Percentiles rank a stretch among this genome's conserved stretches.
Conservation (phyloP, 2,329 filamentous ascomycete species). For the Ilyonectria sp. region DNA sequence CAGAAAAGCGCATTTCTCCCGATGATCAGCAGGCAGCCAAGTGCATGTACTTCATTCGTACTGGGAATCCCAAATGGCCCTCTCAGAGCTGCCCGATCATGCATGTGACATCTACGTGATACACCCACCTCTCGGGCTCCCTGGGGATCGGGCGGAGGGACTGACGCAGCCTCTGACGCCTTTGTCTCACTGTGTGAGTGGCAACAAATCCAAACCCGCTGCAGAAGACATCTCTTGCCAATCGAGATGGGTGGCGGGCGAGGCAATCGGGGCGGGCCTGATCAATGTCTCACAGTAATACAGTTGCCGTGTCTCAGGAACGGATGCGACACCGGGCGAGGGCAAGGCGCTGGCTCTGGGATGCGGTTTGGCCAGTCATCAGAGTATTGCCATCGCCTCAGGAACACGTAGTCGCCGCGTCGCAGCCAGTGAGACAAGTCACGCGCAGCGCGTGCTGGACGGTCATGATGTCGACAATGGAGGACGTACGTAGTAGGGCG, state of each 20-base stretch:
- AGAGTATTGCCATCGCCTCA: neutral
- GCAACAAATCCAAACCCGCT: slow-evolving; percentile 7
- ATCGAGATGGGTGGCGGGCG: slow-evolving; percentile 1
- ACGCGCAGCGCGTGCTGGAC: neutral
- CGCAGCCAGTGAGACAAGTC: neutral
- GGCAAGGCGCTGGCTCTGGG: neutral
- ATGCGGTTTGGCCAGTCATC: neutral
- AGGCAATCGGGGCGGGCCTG: slow-evolving; percentile 2
- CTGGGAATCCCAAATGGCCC: neutral
- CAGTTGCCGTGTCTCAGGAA: slow-evolving; percentile 28
- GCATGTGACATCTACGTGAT: slow-evolving; percentile 24
- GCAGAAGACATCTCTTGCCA: slow-evolving; percentile 14
- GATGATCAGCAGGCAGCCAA: neutral
- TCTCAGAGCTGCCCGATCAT: slow-evolving; percentile 7
- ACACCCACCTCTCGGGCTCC: slow-evolving; percentile 15
- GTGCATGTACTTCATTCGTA: slow-evolving; percentile 4
- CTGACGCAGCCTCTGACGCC: slow-evolving; percentile 15
- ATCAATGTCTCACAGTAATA: slow-evolving; percentile 27
- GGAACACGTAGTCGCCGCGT: neutral
- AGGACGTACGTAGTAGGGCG: slow-evolving; percentile 4
- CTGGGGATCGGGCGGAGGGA: slow-evolving; percentile 14
- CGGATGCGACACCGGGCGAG: slow-evolving; percentile 21
- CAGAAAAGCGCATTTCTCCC: neutral
- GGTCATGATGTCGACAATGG: neutral
- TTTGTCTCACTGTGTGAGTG: slow-evolving; percentile 20